phyloP scores from a whole-genome alignment of 2,329 filamentous ascomycete genomes.

The Fonsecaea pedrosoi region DNA sequence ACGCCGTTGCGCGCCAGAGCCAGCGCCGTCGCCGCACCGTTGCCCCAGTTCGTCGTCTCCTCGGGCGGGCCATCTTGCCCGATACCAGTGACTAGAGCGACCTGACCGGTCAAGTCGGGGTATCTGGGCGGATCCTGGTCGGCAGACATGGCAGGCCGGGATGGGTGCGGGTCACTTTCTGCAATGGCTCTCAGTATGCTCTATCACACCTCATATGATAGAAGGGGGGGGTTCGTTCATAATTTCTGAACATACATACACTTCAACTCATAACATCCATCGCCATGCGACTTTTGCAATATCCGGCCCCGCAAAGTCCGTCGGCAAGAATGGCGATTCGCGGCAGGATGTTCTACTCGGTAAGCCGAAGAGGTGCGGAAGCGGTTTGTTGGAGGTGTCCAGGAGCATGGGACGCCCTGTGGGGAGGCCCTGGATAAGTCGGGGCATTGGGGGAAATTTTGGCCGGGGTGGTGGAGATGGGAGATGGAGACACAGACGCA shows the following conservation, averaged over 20 bases:
- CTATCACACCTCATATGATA: neutral
- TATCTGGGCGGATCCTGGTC: constrained; percentile 23
- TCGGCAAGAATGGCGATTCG: neutral
- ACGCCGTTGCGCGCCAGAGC: constrained; percentile 32
- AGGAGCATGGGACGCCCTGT: neutral
- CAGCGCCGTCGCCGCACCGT: constrained; percentile 33
- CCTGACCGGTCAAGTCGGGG: constrained; percentile 28
- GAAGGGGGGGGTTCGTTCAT: neutral
- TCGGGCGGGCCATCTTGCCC: constrained; percentile 26
- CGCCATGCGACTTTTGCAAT: neutral
- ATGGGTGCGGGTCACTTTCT: too few relatives aligned
- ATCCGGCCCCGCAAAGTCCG: neutral
- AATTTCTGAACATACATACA: too few relatives aligned
- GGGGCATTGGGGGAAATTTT: neutral
- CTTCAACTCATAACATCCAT: too few relatives aligned
- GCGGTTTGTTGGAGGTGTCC: neutral
- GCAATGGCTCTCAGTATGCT: neutral
- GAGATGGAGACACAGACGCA: too few relatives aligned
- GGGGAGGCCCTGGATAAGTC: neutral
- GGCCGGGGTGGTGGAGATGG: neutral
- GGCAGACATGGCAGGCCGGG: neutral
- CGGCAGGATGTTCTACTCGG: neutral
- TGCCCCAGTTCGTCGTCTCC: constrained; percentile 30
- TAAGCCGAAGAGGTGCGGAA: neutral
- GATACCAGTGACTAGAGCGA: constrained; percentile 33